Percentiles rank a stretch among this genome's conserved stretches.
Evolutionary conservation across 2,329 filamentous ascomycete species (phyloP).

Genomic region (Phaeoacremonium minimum): DNA sequence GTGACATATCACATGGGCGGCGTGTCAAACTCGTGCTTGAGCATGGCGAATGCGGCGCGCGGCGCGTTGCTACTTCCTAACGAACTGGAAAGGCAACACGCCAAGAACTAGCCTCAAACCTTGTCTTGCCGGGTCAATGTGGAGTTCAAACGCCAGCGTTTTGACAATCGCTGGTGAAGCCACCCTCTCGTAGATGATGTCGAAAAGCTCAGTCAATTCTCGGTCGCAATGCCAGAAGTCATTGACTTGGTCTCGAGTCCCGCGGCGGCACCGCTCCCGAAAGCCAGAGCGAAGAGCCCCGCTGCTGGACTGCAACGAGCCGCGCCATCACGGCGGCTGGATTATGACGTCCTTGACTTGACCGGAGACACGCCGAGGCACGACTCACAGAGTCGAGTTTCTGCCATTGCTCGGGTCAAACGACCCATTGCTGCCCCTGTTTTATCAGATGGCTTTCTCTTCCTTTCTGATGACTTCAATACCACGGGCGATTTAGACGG

Average conservation of each 20-base stretch:
- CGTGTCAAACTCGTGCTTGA: too few relatives aligned
- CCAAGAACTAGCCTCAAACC: too few relatives aligned
- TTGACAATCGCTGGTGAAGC: too few relatives aligned
- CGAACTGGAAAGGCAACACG: too few relatives aligned
- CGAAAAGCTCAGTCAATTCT: too few relatives aligned
- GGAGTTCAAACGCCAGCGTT: too few relatives aligned
- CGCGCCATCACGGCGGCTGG: not conserved
- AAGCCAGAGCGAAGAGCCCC: not conserved
- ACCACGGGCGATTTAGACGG: conserved; percentile 30
- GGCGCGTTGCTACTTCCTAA: too few relatives aligned
- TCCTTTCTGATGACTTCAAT: conserved; percentile 36
- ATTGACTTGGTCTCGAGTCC: conserved; percentile 13
- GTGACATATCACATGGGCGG: too few relatives aligned
- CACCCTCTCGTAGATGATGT: too few relatives aligned
- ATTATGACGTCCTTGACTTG: conserved; percentile 13
- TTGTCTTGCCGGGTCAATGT: too few relatives aligned
- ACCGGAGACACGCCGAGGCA: conserved; percentile 4
- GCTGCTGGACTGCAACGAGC: not conserved
- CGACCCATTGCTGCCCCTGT: not conserved
- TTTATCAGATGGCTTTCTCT: conserved; percentile 17
- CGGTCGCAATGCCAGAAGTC: too few relatives aligned
- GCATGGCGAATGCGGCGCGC: too few relatives aligned
- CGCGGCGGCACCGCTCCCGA: conserved; percentile 1
- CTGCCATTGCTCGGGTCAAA: not conserved
- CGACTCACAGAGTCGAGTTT: not conserved